These are phyloP conservation scores for Kurtzmaniella quercitrusa DNA, from an alignment of 1,139 yeast genomes.

Conservation along the genomic window DNA sequence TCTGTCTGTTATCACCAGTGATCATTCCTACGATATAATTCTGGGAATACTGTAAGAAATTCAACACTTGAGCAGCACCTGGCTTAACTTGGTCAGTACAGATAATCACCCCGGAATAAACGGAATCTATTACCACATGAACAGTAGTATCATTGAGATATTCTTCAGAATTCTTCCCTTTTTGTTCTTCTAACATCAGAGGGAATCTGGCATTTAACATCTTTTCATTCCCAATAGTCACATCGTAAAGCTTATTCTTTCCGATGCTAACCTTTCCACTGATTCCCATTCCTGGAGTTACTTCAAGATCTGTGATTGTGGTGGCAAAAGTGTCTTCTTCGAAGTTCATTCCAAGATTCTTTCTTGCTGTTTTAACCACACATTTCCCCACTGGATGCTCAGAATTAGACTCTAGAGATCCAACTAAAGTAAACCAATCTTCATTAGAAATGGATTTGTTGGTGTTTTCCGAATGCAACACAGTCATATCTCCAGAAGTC, in stretches of 20 bases:
- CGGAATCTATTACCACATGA: slow-evolving; percentile 49
- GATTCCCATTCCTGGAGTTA: slow-evolving; percentile 71
- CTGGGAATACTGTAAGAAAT: slow-evolving; percentile 42
- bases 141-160: slow-evolving; percentile 24
- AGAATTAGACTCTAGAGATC: slow-evolving; percentile 62
- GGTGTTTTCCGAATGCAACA: slow-evolving; percentile 25
- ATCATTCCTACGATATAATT: slow-evolving; percentile 80
- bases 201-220: slow-evolving; percentile 30
- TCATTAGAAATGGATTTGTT: slow-evolving; percentile 10
- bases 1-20: slow-evolving; percentile 74
- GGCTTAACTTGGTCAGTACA: slow-evolving; percentile 67
- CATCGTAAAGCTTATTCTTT: slow-evolving; percentile 17
- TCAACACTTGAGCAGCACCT: slow-evolving; percentile 59
- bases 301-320: slow-evolving; percentile 39
- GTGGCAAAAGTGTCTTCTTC: slow-evolving; percentile 32
- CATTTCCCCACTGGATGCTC: slow-evolving; percentile 91
- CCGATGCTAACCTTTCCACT: slow-evolving; percentile 36
- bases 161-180: neutral
- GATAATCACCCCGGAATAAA: slow-evolving; percentile 60
- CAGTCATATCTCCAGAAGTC: slow-evolving; percentile 78
- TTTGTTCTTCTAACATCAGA: slow-evolving; percentile 6
- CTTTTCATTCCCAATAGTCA: slow-evolving; percentile 56
- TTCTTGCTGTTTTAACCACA: slow-evolving; percentile 35
- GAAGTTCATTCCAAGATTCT: slow-evolving; percentile 22
- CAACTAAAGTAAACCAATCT: slow-evolving; percentile 57